Evolutionary conservation across 2,329 filamentous ascomycete species (phyloP).

Genomic region (Chaetomium olivaceum): DNA sequence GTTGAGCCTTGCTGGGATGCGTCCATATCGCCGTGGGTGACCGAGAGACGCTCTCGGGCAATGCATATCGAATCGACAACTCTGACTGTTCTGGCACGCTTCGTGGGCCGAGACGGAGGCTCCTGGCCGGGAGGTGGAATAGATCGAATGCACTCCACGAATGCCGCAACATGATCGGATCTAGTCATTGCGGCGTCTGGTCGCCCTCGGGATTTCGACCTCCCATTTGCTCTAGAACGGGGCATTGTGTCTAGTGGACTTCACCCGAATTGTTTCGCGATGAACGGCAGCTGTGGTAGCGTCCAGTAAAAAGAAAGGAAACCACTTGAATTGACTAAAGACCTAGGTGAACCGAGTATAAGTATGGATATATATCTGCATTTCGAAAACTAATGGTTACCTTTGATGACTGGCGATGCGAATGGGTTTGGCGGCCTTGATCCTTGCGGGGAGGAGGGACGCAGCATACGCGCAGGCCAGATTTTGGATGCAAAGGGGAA

Average conservation of each 20-base stretch:
- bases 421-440: not conserved
- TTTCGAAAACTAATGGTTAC: not conserved
- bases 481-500: not conserved
- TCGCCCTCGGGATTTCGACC: not conserved
- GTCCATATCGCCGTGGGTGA: slow-evolving; percentile 5
- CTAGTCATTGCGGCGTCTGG: not conserved
- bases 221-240: slow-evolving; percentile 5
- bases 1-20: not conserved
- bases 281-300: not conserved
- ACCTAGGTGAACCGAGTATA: not conserved
- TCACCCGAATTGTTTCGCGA: not conserved
- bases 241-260: slow-evolving; percentile 8
- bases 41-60: slow-evolving; percentile 25
- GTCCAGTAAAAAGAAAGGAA: not conserved
- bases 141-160: slow-evolving; percentile 20
- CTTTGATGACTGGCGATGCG: not conserved
- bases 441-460: not conserved
- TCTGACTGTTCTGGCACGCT: slow-evolving; percentile 26
- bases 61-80: slow-evolving; percentile 24
- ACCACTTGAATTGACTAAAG: not conserved
- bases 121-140: slow-evolving; percentile 1
- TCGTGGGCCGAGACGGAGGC: slow-evolving; percentile 20
- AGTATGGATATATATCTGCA: not conserved
- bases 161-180: slow-evolving; percentile 18
- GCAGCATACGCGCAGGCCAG: not conserved